Conservation (phyloP, 2,329 filamentous ascomycete genomes). For the Alternaria sp. region DNA sequence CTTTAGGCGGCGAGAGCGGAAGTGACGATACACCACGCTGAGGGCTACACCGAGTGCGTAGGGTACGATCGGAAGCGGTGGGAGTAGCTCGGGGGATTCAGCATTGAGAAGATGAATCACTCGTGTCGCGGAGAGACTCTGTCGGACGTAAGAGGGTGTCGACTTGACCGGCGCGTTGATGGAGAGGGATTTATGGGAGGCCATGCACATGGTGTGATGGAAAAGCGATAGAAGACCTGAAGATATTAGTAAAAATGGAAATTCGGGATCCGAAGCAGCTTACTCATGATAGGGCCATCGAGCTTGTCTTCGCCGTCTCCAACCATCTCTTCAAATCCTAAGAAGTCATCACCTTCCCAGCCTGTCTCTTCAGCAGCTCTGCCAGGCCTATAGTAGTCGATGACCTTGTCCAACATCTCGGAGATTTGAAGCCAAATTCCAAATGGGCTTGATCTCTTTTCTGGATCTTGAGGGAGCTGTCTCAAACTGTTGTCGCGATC, state of each 20-base stretch:
- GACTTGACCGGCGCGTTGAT: conserved; percentile 54
- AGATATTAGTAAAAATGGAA: conserved; percentile 21
- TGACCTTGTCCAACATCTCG: conserved; percentile 55
- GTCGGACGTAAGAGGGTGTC: conserved; percentile 60
- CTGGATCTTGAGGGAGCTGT: conserved; percentile 49
- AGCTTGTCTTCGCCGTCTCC: conserved; percentile 48
- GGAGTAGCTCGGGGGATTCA: conserved; percentile 54
- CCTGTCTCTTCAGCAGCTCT: conserved; percentile 51
- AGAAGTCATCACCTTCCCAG: conserved; percentile 54
- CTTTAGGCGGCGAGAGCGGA: conserved; percentile 58
- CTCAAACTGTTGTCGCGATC: conserved; percentile 56
- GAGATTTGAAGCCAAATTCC: conserved; percentile 56
- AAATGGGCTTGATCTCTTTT: conserved; percentile 55
- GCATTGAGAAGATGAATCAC: conserved; percentile 59
- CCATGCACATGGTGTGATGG: conserved; percentile 63
- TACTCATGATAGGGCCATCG: conserved; percentile 47
- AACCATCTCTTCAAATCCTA: conserved; percentile 55
- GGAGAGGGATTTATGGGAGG: conserved; percentile 59
- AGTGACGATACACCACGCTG: conserved; percentile 63
- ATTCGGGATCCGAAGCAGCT: conserved; percentile 2
- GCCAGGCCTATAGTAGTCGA: conserved; percentile 55
- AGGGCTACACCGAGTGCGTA: conserved; percentile 63
- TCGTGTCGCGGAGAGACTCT: conserved; percentile 62
- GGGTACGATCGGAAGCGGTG: conserved; percentile 61
- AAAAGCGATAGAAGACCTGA: conserved; percentile 60